Evolutionary conservation across 1,284 basidiomycete species (phyloP).

Genomic region (Microbotryomycetes sp.): DNA sequence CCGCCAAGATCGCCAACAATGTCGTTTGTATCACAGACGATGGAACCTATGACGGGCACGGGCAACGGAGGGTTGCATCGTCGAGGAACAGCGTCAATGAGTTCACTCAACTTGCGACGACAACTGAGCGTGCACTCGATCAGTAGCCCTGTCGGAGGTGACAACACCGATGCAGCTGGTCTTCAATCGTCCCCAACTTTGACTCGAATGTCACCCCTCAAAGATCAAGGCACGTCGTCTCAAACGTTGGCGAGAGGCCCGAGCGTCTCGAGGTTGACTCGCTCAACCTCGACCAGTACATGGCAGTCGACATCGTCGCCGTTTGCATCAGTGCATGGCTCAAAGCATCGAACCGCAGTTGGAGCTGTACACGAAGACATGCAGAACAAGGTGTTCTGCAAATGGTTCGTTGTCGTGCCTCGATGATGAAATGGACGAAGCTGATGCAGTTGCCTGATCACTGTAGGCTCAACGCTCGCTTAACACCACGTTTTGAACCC

Average conservation of each 20-base stretch:
- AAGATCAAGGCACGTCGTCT: no score
- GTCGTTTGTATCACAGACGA: no score
- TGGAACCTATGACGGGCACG: not conserved
- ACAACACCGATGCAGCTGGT: no score
- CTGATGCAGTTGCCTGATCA: not conserved
- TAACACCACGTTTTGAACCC: constrained; percentile 77
- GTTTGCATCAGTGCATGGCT: not conserved
- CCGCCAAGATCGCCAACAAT: no score
- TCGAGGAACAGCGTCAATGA: not conserved
- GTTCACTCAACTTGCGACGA: not conserved
- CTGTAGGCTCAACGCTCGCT: constrained; percentile 81
- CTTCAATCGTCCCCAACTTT: no score
- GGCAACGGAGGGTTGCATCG: no score
- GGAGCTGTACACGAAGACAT: constrained; percentile 46
- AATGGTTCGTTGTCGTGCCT: constrained; percentile 54
- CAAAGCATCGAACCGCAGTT: not conserved
- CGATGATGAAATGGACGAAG: no score
- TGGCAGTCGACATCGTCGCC: not conserved
- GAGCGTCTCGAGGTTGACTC: no score
- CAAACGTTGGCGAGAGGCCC: no score
- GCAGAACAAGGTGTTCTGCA: constrained; percentile 74
- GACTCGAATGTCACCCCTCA: no score
- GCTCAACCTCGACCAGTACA: not conserved
- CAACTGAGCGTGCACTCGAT: no score
- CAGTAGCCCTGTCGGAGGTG: no score